These are phyloP conservation scores for Fusarium pseudograminearum DNA, from an alignment of 2,329 filamentous ascomycete species.

Conservation along the genomic window DNA sequence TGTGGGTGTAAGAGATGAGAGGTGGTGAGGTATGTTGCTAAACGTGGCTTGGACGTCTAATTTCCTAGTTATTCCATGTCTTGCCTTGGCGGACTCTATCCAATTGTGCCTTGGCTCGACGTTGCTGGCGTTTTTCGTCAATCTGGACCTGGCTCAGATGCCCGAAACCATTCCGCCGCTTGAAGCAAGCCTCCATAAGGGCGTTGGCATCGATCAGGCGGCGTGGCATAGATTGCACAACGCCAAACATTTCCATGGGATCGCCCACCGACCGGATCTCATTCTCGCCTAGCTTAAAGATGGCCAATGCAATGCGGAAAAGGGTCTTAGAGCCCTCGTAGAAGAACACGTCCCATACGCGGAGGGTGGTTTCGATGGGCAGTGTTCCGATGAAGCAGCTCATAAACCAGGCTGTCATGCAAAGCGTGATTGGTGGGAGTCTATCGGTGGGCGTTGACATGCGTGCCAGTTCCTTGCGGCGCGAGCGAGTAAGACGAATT, in stretches of 20 bases:
- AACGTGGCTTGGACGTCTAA: slow-evolving; percentile 12
- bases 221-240: slow-evolving; percentile 88
- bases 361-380: slow-evolving; percentile 89
- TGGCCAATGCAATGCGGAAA: slow-evolving; percentile 89
- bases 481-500: slow-evolving; percentile 54
- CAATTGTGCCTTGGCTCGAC: slow-evolving; percentile 66
- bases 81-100: slow-evolving; percentile 52
- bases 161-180: slow-evolving; percentile 81
- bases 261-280: slow-evolving; percentile 85
- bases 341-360: slow-evolving; percentile 96
- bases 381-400: slow-evolving; percentile 93
- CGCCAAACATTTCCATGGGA: slow-evolving; percentile 95
- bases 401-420: slow-evolving; percentile 98
- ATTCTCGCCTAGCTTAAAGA: slow-evolving; percentile 88
- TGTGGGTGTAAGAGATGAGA: slow-evolving; percentile 8
- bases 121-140: slow-evolving; percentile 78
- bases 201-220: slow-evolving; percentile 83
- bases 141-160: slow-evolving; percentile 85
- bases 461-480: slow-evolving; percentile 54
- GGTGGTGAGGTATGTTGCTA: slow-evolving; percentile 6
- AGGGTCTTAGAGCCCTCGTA: slow-evolving; percentile 95
- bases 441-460: slow-evolving; percentile 60
- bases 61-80: slow-evolving; percentile 45
- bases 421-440: slow-evolving; percentile 89
- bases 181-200: slow-evolving; percentile 86